Conservation (phyloP, 257 asterid species). For the Fraxinus anomala region DNA sequence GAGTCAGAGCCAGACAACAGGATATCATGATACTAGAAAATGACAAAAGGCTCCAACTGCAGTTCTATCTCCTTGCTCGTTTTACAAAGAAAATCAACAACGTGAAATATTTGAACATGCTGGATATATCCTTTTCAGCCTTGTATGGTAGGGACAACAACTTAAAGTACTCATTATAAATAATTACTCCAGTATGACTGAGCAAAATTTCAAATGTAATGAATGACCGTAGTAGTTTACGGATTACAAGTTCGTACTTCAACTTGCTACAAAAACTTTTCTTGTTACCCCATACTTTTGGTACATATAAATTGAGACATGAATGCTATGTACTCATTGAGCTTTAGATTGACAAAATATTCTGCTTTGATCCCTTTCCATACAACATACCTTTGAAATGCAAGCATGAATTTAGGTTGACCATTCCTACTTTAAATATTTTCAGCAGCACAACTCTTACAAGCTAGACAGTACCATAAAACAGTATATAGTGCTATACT, state of each 20-base stretch:
- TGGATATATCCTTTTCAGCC: background rate
- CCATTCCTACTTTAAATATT: background rate
- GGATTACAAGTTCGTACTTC: too few relatives aligned
- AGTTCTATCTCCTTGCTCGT: background rate
- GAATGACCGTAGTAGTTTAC: background rate
- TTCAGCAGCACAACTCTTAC: background rate
- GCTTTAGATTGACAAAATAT: background rate
- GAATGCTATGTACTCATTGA: background rate
- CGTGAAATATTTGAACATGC: background rate
- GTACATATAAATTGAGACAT: background rate
- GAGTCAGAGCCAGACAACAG: background rate
- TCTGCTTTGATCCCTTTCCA: background rate
- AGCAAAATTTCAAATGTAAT: background rate
- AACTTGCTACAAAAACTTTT: background rate
- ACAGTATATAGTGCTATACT: constrained; percentile 10
- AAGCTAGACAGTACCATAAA: constrained; percentile 9
- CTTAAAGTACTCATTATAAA: background rate
- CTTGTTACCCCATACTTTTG: background rate
- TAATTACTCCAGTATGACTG: background rate
- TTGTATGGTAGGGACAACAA: background rate
- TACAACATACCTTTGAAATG: background rate
- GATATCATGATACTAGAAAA: background rate
- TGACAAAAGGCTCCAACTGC: background rate
- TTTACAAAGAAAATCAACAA: background rate
- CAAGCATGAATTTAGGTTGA: background rate